Base-by-base conservation (phyloP, 2,329 filamentous ascomycete genomes). In the Aspergillus costaricaensis region DNA sequence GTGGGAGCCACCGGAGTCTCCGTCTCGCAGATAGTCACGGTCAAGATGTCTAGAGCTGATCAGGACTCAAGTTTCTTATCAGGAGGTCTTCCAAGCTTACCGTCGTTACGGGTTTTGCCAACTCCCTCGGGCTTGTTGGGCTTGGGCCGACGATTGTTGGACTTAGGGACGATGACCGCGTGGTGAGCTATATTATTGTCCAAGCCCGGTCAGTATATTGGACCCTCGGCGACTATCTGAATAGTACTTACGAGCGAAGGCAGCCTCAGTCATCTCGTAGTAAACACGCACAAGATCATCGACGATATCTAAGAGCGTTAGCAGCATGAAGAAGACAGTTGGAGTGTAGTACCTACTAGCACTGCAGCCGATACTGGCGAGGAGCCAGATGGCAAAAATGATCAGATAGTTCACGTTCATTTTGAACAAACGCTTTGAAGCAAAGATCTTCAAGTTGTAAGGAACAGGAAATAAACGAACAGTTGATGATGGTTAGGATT, bases 381-480 rank as follows among this genome's bases (percentile, higher is more conserved):
- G 50, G n/a, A 67, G 52, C 63, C 67, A 63, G 41, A 69, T 48
- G 60, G 65, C 61, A 27, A 72, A 14, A 15, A 68, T 58, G 23
- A 72, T 41, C 15, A 67, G 30, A 17, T 62, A 39, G 58, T 68
- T 67, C 53, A 56, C 17, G 50, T 44, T 59, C 49, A 64, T 61
- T 17, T 44, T 66, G 39, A 44, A 55, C 8, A 41, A 58, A 64
- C 21, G 57, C 59, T 8, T 4, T 19, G 44, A 25, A 32, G 27
- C 10, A 19, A 50, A 15, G 51, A 54, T 32, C 5, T 23, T 27
- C 12, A 49, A 41, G 49, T 27, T 38, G 59, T 30, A 44, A 32
- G 60, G 15, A 59, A 23, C 25, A 32, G 51, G 57, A 12, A 47
- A 19, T 14, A 48, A 47, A 53, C 8, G 27, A 54, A 30, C 44